These are phyloP conservation scores for Ogataea hybrid DNA, from an alignment of 1,139 yeast genomes.

Conservation along the genomic window DNA sequence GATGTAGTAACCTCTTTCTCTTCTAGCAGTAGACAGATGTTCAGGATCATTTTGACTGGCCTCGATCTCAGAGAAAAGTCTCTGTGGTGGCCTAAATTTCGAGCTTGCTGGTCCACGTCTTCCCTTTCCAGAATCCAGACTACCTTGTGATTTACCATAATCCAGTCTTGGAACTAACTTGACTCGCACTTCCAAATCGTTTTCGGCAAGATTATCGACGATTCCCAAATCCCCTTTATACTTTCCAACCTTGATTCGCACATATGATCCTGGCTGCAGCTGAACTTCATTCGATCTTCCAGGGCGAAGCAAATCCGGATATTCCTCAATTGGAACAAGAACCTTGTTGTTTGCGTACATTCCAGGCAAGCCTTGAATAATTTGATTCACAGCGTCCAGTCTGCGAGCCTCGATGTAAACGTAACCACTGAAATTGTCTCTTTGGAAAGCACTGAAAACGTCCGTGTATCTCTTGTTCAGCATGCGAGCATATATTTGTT, in stretches of 20 bases:
- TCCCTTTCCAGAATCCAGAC: conserved; percentile 48
- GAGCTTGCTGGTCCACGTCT: conserved; percentile 43
- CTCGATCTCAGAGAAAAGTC: conserved; percentile 76
- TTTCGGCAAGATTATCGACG: conserved; percentile 90
- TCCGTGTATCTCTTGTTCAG: conserved; percentile 67
- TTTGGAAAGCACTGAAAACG: conserved; percentile 88
- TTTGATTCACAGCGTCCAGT: conserved; percentile 87
- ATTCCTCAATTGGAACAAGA: conserved; percentile 92
- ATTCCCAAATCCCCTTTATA: conserved; percentile 92
- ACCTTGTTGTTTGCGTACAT: conserved; percentile 62
- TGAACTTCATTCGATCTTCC: conserved; percentile 86
- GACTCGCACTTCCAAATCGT: conserved; percentile 90
- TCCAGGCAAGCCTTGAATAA: conserved; percentile 86
- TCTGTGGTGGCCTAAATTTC: conserved; percentile 74
- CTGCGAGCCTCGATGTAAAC: conserved; percentile 92
- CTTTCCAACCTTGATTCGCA: conserved; percentile 85
- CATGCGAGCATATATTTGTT: conserved; percentile 49
- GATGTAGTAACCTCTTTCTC: conserved; percentile 71
- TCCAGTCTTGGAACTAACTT: conserved; percentile 92
- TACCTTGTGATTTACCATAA: conserved; percentile 59
- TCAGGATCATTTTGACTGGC: conserved; percentile 56
- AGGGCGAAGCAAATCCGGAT: conserved; percentile 90
- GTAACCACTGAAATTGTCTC: conserved; percentile 90
- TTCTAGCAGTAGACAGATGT: conserved; percentile 49
- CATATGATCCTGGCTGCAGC: conserved; percentile 87